These are phyloP conservation scores for Apophysomyces ossiformis DNA, from an alignment of 371 early-diverging fungal genomes.

Conservation along the genomic window DNA sequence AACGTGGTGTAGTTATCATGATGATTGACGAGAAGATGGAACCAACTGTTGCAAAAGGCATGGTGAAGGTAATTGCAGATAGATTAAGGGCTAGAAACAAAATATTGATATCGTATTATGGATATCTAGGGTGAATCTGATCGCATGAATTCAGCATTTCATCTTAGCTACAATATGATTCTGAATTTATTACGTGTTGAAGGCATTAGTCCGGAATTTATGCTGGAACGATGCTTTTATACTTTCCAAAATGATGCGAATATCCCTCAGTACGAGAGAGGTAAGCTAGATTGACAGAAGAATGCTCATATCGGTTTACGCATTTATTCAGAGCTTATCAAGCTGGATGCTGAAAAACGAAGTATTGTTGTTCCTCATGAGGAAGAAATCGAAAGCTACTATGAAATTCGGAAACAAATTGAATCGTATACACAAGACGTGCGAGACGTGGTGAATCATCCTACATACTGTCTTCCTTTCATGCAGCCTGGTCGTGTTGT, in stretches of 20 bases:
- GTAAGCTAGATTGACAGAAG: slow-evolving; percentile 12
- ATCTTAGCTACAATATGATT: slow-evolving; percentile 99
- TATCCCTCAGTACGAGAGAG: slow-evolving; percentile 80
- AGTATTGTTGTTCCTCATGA: slow-evolving; percentile 72
- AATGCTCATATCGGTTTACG: neutral
- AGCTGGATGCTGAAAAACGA: slow-evolving; percentile 63
- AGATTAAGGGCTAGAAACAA: neutral
- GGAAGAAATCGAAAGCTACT: slow-evolving; percentile 72
- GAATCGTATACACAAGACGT: slow-evolving; percentile 67
- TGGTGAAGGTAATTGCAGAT: slow-evolving; percentile 75
- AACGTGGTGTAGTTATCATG: slow-evolving; percentile 97
- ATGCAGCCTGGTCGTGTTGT: slow-evolving; percentile 90
- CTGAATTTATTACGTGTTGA: slow-evolving; percentile 98
- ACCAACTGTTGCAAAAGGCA: slow-evolving; percentile 88
- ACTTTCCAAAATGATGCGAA: slow-evolving; percentile 94
- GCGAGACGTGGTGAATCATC: slow-evolving; percentile 83
- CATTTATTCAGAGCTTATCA: slow-evolving; percentile 40
- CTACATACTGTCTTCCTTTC: slow-evolving; percentile 79
- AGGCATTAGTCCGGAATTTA: slow-evolving; percentile 93
- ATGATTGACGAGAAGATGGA: slow-evolving; percentile 98
- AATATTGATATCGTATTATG: neutral
- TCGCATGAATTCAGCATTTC: slow-evolving; percentile 96
- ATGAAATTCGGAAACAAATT: slow-evolving; percentile 78
- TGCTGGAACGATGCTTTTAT: slow-evolving; percentile 95
- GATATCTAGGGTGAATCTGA: slow-evolving; percentile 79